phyloP scores from a whole-genome alignment of 768 basidiomycete genomes.

The Panaeolus papilionaceus region DNA sequence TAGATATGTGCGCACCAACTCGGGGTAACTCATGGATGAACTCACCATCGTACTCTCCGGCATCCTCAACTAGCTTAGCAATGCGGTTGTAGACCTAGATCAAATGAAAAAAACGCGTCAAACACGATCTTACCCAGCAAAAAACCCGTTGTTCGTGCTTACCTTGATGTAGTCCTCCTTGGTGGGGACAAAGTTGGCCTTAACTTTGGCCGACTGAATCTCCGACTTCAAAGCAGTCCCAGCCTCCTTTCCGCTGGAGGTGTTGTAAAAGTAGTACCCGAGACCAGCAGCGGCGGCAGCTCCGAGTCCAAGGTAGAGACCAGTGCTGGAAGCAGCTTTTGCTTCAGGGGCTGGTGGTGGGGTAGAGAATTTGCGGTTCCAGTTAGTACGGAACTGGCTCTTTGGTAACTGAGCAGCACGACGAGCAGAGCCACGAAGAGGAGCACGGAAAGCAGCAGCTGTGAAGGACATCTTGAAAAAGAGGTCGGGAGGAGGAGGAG shows the following conservation, averaged over 20 bases:
- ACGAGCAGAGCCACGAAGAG: slow-evolving; percentile 56
- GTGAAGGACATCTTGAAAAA: slow-evolving; percentile 57
- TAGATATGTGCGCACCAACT: slow-evolving; percentile 22
- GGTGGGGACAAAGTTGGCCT: slow-evolving; percentile 73
- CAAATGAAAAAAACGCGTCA: slow-evolving; percentile 15
- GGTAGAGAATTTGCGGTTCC: slow-evolving; percentile 65
- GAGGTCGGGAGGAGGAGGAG: slow-evolving; percentile 20
- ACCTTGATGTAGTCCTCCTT: slow-evolving; percentile 93
- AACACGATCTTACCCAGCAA: not conserved
- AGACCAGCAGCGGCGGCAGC: slow-evolving; percentile 64
- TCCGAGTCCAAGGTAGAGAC: slow-evolving; percentile 66
- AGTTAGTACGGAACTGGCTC: slow-evolving; percentile 44
- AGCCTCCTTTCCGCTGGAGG: slow-evolving; percentile 56
- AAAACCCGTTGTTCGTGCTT: slow-evolving; percentile 14
- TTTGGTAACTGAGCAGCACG: slow-evolving; percentile 37
- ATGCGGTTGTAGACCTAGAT: slow-evolving; percentile 88
- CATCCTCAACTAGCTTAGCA: slow-evolving; percentile 76
- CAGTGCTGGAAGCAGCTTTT: slow-evolving; percentile 60
- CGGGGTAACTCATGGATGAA: slow-evolving; percentile 14
- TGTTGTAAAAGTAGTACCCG: slow-evolving; percentile 67
- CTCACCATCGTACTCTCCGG: slow-evolving; percentile 87
- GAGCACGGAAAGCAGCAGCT: slow-evolving; percentile 50
- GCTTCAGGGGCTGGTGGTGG: slow-evolving; percentile 44
- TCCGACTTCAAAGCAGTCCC: slow-evolving; percentile 65
- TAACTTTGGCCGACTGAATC: slow-evolving; percentile 65